These are phyloP conservation scores for Psilocybe azurescens DNA, from an alignment of 768 basidiomycete species.

Conservation along the genomic window DNA sequence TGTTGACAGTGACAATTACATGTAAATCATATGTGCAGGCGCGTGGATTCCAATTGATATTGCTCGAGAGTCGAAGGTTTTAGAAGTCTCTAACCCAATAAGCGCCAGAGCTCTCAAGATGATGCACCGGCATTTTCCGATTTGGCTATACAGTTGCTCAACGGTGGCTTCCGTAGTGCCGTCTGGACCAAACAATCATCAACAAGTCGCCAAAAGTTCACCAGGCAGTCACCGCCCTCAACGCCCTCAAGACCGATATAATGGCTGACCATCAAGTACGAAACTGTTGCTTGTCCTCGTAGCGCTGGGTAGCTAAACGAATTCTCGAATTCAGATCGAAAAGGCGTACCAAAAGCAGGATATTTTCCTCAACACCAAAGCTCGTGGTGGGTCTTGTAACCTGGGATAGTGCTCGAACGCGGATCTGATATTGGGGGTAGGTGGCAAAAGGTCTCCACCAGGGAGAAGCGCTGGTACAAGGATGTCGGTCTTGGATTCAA, in stretches of 20 bases:
- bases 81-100: neutral
- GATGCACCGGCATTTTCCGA: slow-evolving; percentile 36
- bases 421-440: slow-evolving; percentile 43
- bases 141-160: slow-evolving; percentile 46
- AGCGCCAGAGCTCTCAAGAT: neutral
- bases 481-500: slow-evolving; percentile 97
- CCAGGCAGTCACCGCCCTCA: slow-evolving; percentile 33
- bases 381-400: slow-evolving; percentile 69
- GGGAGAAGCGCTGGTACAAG: slow-evolving; percentile 99
- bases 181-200: slow-evolving; percentile 43
- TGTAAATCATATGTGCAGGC: no score
- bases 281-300: neutral
- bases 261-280: slow-evolving; percentile 70
- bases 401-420: slow-evolving; percentile 11
- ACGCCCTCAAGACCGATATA: slow-evolving; percentile 50
- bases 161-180: slow-evolving; percentile 40
- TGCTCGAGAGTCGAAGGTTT: neutral
- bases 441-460: slow-evolving; percentile 91
- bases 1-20: no score
- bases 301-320: slow-evolving; percentile 10
- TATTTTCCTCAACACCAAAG: slow-evolving; percentile 97
- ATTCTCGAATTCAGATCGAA: slow-evolving; percentile 68
- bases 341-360: slow-evolving; percentile 98
- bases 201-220: slow-evolving; percentile 43
- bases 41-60: neutral